Evolutionary conservation across 1,284 basidiomycete species (phyloP).

Genomic region (Vanrija humicola): DNA sequence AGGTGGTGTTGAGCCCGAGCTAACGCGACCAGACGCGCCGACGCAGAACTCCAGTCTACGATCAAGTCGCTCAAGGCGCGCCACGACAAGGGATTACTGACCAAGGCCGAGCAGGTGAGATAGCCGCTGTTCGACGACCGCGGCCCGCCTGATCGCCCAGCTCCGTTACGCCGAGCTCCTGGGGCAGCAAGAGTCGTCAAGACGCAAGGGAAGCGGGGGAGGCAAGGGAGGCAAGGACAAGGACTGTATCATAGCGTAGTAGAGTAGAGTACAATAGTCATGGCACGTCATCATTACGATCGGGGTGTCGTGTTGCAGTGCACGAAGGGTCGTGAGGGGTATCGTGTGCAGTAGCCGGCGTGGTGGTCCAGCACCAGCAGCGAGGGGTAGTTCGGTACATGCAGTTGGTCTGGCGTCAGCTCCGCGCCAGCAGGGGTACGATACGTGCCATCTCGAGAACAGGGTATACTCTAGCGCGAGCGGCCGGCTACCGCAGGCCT

Average conservation of each 20-base stretch:
- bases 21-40: conserved; percentile 32
- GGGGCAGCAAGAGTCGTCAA: conserved; percentile 30
- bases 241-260: conserved; percentile 21
- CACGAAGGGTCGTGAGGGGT: too few relatives aligned
- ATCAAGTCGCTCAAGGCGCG: conserved; percentile 44
- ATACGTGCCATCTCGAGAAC: too few relatives aligned
- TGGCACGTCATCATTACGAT: too few relatives aligned
- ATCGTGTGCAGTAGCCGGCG: too few relatives aligned
- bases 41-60: conserved; percentile 38
- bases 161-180: conserved; percentile 47
- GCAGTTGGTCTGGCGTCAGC: too few relatives aligned
- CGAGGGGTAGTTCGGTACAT: too few relatives aligned
- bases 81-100: conserved; percentile 47
- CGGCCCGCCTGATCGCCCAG: conserved; percentile 15
- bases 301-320: too few relatives aligned
- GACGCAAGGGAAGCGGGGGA: conserved; percentile 21
- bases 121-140: conserved; percentile 4
- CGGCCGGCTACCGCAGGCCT: too few relatives aligned
- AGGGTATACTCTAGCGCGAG: too few relatives aligned
- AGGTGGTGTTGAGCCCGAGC: background rate
- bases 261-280: background rate
- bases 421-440: too few relatives aligned
- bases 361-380: too few relatives aligned
- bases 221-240: conserved; percentile 23
- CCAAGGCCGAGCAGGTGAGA: conserved; percentile 49